Evolutionary conservation across 2,329 filamentous ascomycete genomes (phyloP).

Genomic region (Cordyceps javanica): DNA sequence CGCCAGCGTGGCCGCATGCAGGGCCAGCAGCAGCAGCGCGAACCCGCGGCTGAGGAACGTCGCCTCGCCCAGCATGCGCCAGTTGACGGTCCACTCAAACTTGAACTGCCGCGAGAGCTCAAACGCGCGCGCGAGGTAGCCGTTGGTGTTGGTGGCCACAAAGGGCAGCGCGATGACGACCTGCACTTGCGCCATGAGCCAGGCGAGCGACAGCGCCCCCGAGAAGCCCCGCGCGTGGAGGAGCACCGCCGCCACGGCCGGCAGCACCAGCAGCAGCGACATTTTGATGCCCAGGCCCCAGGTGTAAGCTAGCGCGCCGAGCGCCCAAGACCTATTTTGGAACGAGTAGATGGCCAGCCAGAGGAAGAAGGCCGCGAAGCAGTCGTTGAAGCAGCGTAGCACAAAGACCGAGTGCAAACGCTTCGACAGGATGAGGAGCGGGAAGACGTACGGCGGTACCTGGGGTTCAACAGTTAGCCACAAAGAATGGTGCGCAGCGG

Average conservation of each 20-base stretch:
- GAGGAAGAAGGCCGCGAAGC: slow-evolving; percentile 76
- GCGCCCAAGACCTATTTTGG: slow-evolving; percentile 67
- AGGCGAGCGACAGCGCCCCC: slow-evolving; percentile 59
- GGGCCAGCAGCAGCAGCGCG: slow-evolving; percentile 56
- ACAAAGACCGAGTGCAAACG: slow-evolving; percentile 90
- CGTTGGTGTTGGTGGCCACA: slow-evolving; percentile 53
- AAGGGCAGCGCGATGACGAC: slow-evolving; percentile 64
- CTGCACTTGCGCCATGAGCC: slow-evolving; percentile 73
- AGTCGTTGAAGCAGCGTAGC: slow-evolving; percentile 92
- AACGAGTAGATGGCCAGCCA: slow-evolving; percentile 76
- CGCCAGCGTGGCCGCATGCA: slow-evolving; percentile 60
- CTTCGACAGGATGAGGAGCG: slow-evolving; percentile 82
- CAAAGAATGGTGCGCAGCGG: slow-evolving; percentile 6
- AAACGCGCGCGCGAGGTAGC: slow-evolving; percentile 79
- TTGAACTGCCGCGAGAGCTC: slow-evolving; percentile 87
- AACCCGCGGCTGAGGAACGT: slow-evolving; percentile 67
- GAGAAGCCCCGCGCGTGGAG: slow-evolving; percentile 66
- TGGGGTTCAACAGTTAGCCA: slow-evolving; percentile 24
- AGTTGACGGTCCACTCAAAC: slow-evolving; percentile 99
- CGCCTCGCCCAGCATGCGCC: slow-evolving; percentile 87
- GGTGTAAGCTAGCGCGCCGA: slow-evolving; percentile 67
- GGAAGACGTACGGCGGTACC: slow-evolving; percentile 82
- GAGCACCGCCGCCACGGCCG: slow-evolving; percentile 70
- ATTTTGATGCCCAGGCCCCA: slow-evolving; percentile 90
- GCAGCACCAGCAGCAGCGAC: slow-evolving; percentile 77